phyloP scores from a whole-genome alignment of 106 monocot genomes.

The Ottelia alismoides region DNA sequence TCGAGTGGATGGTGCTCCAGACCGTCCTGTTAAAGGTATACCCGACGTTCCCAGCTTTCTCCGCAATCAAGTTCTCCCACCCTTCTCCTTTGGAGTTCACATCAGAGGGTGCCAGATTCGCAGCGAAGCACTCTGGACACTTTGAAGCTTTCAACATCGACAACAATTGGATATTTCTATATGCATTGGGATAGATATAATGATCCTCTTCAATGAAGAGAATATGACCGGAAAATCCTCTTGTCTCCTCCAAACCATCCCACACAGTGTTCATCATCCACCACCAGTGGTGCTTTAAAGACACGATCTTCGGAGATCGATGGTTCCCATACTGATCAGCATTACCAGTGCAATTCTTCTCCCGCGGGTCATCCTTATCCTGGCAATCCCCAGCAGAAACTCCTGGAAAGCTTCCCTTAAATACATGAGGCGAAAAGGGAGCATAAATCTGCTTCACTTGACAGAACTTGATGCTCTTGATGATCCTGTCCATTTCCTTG shows the following conservation, averaged over 20 bases:
- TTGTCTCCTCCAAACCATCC: conserved; percentile 82
- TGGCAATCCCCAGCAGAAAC: conserved; percentile 56
- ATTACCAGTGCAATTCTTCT: conserved; percentile 50
- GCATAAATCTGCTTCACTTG: conserved; percentile 94
- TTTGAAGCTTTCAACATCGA: conserved; percentile 43
- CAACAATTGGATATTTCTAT: conserved; percentile 65
- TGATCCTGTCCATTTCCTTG: conserved; percentile 72
- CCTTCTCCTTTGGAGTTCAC: conserved; percentile 75
- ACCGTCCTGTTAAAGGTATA: conserved; percentile 86
- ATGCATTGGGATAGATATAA: conserved; percentile 88
- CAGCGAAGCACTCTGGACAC: conserved; percentile 73
- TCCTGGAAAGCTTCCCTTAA: conserved; percentile 61
- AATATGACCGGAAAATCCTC: conserved; percentile 42
- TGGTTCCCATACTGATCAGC: conserved; percentile 90
- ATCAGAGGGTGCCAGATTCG: conserved; percentile 80
- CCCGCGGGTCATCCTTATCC: conserved; percentile 33
- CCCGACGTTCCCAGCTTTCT: conserved; percentile 90
- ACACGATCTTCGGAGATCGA: conserved; percentile 79
- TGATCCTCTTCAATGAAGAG: conserved; percentile 98
- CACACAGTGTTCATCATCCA: conserved; percentile 99
- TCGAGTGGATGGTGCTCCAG: conserved; percentile 83
- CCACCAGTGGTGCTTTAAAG: conserved; percentile 99
- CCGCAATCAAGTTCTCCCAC: conserved; percentile 50
- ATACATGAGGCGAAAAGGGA: conserved; percentile 84
- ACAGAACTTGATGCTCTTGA: conserved; percentile 62